A percentile compares a stretch with the other conserved stretches of the same genome.
Evolutionary conservation across 495 filamentous ascomycete species (phyloP).

Genomic region (Penicillium soppii): DNA sequence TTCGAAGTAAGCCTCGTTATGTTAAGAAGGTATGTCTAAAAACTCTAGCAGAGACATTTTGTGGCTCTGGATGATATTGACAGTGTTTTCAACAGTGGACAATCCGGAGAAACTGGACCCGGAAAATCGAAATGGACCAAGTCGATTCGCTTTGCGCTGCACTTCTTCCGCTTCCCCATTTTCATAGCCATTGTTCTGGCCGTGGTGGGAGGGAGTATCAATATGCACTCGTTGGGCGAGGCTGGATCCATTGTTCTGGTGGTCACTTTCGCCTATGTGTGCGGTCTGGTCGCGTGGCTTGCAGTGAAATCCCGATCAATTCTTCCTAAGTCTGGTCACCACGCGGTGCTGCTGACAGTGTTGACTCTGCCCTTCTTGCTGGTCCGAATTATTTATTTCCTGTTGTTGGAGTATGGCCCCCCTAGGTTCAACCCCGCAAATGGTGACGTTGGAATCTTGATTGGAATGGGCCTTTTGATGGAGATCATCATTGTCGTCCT

Average conservation of each 20-base stretch:
- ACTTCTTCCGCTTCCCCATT: slow-evolving; percentile 29
- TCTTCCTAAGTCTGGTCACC: slow-evolving; percentile 23
- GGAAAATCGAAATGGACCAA: slow-evolving; percentile 31
- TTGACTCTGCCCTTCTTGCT: slow-evolving; percentile 27
- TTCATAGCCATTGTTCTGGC: slow-evolving; percentile 25
- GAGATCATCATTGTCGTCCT: slow-evolving; percentile 25
- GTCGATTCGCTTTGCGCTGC: slow-evolving; percentile 11
- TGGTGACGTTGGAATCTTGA: slow-evolving; percentile 22
- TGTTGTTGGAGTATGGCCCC: slow-evolving; percentile 25
- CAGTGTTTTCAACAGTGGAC: slow-evolving; percentile 20
- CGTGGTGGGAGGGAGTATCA: slow-evolving; percentile 23
- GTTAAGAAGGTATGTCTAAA: slow-evolving; percentile 26
- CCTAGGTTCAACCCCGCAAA: slow-evolving; percentile 20
- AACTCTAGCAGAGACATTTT: neutral
- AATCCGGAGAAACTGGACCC: slow-evolving; percentile 29
- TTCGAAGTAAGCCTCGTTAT: slow-evolving; percentile 37
- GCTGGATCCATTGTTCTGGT: slow-evolving; percentile 26
- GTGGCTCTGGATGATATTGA: neutral
- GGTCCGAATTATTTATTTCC: slow-evolving; percentile 24
- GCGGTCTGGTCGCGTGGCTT: slow-evolving; percentile 24
- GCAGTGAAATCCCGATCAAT: slow-evolving; percentile 20
- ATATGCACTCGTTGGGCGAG: slow-evolving; percentile 17
- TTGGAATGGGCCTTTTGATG: slow-evolving; percentile 33
- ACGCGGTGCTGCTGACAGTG: slow-evolving; percentile 17
- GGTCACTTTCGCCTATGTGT: slow-evolving; percentile 27